A percentile compares a stretch with the other conserved stretches of the same genome.
These are phyloP conservation scores for Saprolegnia parasitica DNA, from an alignment of 352 stramenopile genomes.

Conservation along the genomic window DNA sequence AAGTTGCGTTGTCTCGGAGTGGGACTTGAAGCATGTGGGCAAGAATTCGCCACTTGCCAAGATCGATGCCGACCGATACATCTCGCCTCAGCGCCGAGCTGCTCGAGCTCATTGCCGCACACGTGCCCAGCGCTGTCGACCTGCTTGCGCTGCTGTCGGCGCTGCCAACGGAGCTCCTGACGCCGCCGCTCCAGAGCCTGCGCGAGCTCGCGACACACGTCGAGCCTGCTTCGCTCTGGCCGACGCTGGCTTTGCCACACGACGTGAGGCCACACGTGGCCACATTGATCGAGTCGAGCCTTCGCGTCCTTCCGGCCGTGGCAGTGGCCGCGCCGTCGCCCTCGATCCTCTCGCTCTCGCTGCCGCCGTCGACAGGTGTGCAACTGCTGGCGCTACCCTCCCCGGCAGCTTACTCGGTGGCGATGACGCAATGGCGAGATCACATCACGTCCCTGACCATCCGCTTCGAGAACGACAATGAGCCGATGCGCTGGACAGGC, in stretches of 20 bases:
- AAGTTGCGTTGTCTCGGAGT: neutral
- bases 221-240: neutral
- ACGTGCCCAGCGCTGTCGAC: neutral
- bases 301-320: neutral
- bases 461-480: too few relatives aligned
- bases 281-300: neutral
- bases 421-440: too few relatives aligned
- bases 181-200: neutral
- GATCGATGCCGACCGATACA: neutral
- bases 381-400: too few relatives aligned
- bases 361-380: too few relatives aligned
- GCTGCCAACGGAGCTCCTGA: neutral
- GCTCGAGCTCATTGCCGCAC: neutral
- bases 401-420: too few relatives aligned
- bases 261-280: neutral
- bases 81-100: neutral
- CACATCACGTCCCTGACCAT: too few relatives aligned
- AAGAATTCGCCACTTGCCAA: neutral
- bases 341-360: too few relatives aligned
- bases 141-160: neutral
- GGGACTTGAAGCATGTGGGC: neutral
- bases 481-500: neutral
- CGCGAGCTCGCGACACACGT: neutral
- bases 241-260: neutral
- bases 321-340: too few relatives aligned